Percentiles rank a stretch among this genome's conserved stretches.
phyloP scores from a whole-genome alignment of 148 eudicot species.

The Heliosperma pusillum region DNA sequence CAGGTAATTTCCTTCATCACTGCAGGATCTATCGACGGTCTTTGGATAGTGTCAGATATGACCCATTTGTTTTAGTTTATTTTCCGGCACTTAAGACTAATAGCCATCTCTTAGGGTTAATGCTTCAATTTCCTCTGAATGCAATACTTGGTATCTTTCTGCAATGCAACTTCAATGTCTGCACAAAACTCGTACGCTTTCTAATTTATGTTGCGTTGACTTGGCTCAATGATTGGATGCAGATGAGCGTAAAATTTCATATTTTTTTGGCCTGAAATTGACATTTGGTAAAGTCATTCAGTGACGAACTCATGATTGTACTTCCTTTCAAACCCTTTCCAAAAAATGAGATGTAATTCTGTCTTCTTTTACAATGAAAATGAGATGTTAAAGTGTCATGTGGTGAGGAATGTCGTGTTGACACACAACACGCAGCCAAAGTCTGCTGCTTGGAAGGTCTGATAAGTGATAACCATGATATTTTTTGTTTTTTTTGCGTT shows the following conservation, averaged over 20 bases:
- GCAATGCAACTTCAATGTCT: background rate
- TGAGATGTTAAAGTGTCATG: background rate
- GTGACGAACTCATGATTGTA: background rate
- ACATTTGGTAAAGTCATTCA: background rate
- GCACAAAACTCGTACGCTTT: background rate
- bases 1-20: slow-evolving; percentile 34
- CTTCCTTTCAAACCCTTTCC: too few relatives aligned
- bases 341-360: too few relatives aligned
- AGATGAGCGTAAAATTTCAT: background rate
- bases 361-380: background rate
- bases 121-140: background rate
- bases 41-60: background rate
- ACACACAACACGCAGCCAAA: background rate
- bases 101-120: background rate
- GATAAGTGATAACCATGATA: background rate
- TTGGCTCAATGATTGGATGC: background rate
- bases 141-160: background rate
- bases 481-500: background rate
- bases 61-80: background rate
- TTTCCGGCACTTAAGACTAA: background rate
- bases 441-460: background rate
- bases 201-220: background rate
- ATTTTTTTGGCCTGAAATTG: background rate
- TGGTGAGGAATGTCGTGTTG: background rate
- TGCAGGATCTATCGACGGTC: background rate